A percentile compares a stretch with the other conserved stretches of the same genome.
Evolutionary conservation across 2,329 filamentous ascomycete genomes (phyloP).

Genomic region (Aspergillus unguis): DNA sequence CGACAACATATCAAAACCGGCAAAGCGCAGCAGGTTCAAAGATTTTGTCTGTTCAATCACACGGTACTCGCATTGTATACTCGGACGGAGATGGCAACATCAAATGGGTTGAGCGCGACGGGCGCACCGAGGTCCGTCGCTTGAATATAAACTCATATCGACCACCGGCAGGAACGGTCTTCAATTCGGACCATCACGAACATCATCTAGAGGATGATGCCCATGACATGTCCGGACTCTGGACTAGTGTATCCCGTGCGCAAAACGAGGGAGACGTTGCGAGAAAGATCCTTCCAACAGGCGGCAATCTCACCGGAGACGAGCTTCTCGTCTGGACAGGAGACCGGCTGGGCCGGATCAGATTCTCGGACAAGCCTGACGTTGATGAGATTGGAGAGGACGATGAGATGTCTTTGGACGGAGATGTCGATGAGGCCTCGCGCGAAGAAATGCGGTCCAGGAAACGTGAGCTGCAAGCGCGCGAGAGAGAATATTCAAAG

Average conservation of each 20-base stretch:
- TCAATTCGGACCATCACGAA: neutral
- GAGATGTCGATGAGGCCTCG: conserved; percentile 25
- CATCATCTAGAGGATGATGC: conserved; percentile 15
- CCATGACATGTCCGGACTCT: conserved; percentile 54
- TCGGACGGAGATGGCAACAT: conserved; percentile 80
- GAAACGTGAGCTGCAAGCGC: conserved; percentile 32
- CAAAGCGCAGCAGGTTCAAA: conserved; percentile 79
- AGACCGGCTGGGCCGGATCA: conserved; percentile 72
- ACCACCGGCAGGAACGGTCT: neutral
- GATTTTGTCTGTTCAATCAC: conserved; percentile 73
- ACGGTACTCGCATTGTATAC: conserved; percentile 77
- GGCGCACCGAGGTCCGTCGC: conserved; percentile 53
- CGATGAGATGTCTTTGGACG: conserved; percentile 28
- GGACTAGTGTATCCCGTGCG: conserved; percentile 54
- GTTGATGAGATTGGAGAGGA: conserved; percentile 40
- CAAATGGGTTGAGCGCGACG: conserved; percentile 90
- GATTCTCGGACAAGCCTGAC: conserved; percentile 51
- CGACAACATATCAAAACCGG: conserved; percentile 64
- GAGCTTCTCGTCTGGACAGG: conserved; percentile 85
- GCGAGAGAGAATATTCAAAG: conserved; percentile 58
- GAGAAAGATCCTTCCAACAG: conserved; percentile 70
- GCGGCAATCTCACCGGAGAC: conserved; percentile 49
- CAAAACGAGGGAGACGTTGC: conserved; percentile 65
- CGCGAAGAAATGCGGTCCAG: conserved; percentile 31
- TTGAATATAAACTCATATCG: conserved; percentile 55